Conservation (phyloP, 345 rosid genomes). For the Hibiscus mutabilis region DNA sequence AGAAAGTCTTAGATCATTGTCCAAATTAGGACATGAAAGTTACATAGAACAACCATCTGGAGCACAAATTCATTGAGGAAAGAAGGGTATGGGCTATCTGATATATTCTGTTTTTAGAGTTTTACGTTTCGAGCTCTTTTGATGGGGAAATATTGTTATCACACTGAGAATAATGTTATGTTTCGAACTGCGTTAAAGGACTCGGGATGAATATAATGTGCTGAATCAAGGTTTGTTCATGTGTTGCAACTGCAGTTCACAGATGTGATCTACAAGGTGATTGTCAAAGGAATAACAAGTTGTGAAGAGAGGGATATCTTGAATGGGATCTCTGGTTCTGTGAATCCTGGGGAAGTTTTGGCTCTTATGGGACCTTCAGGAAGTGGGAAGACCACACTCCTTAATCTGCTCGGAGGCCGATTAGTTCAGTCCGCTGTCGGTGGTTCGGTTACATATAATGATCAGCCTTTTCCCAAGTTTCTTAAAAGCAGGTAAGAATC, state of each 20-base stretch:
- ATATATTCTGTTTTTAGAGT: not conserved
- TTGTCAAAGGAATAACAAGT: slow-evolving; percentile 51
- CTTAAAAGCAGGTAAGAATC: slow-evolving; percentile 72
- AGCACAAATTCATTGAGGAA: slow-evolving; percentile 37
- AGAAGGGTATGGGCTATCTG: slow-evolving; percentile 43
- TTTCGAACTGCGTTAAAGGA: not conserved
- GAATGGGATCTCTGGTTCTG: slow-evolving; percentile 75
- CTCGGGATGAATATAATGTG: not conserved
- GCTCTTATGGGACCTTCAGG: slow-evolving; percentile 99
- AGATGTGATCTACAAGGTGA: slow-evolving; percentile 72
- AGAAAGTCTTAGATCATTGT: slow-evolving; percentile 4
- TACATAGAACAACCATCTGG: slow-evolving; percentile 20
- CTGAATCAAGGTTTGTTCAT: not conserved
- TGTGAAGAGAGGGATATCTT: slow-evolving; percentile 60
- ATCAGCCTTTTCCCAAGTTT: slow-evolving; percentile 65
- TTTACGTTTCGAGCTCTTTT: not conserved
- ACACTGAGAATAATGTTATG: not conserved
- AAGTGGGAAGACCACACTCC: slow-evolving; percentile 88
- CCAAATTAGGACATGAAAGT: slow-evolving; percentile 6
- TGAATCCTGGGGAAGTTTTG: slow-evolving; percentile 80
- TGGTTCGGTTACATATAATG: slow-evolving; percentile 82
- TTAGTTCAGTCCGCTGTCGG: slow-evolving; percentile 37
- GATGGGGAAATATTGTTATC: not conserved
- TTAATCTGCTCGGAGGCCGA: slow-evolving; percentile 79
- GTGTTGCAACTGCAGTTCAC: slow-evolving; percentile 50